phyloP scores from a whole-genome alignment of 176 grass and related monocot species.

The Paspalum notatum region DNA sequence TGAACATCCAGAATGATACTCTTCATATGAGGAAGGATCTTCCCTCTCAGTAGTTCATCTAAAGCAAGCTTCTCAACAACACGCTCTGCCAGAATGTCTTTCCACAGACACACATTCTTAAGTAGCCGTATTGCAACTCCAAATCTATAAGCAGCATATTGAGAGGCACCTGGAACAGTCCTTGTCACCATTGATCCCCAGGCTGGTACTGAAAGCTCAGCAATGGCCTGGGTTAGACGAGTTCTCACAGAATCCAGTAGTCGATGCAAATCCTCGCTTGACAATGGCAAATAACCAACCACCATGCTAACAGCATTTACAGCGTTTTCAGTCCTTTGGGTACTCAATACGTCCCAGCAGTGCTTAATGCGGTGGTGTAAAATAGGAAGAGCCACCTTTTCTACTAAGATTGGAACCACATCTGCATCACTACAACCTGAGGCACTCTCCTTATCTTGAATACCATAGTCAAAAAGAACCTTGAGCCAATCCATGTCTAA shows the following conservation, averaged over 20 bases:
- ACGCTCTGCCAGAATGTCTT: slow-evolving; percentile 66
- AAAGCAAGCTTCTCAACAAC: slow-evolving; percentile 92
- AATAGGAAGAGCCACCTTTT: slow-evolving; percentile 96
- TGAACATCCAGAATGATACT: slow-evolving; percentile 81
- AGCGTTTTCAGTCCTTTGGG: slow-evolving; percentile 62
- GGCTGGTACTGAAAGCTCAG: slow-evolving; percentile 63
- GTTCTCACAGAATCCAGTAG: slow-evolving; percentile 58
- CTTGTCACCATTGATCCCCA: slow-evolving; percentile 83
- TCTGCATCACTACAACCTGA: slow-evolving; percentile 56
- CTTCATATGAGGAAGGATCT: slow-evolving; percentile 91
- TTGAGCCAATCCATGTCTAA: slow-evolving; percentile 83
- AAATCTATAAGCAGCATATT: slow-evolving; percentile 79
- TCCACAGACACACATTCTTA: slow-evolving; percentile 88
- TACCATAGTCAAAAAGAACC: slow-evolving; percentile 70
- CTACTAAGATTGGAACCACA: slow-evolving; percentile 66
- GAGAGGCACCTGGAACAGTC: slow-evolving; percentile 71
- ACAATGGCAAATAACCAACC: slow-evolving; percentile 64
- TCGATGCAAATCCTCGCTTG: slow-evolving; percentile 68
- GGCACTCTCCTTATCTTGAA: slow-evolving; percentile 28
- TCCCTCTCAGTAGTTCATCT: slow-evolving; percentile 68
- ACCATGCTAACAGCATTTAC: slow-evolving; percentile 71
- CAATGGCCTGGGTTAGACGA: slow-evolving; percentile 69
- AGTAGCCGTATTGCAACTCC: slow-evolving; percentile 83
- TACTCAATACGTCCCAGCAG: slow-evolving; percentile 93
- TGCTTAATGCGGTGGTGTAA: slow-evolving; percentile 85